Percentiles rank a stretch among this genome's conserved stretches.
Evolutionary conservation across 2,329 filamentous ascomycete species (phyloP).

Genomic region (Botryotinia globosa): DNA sequence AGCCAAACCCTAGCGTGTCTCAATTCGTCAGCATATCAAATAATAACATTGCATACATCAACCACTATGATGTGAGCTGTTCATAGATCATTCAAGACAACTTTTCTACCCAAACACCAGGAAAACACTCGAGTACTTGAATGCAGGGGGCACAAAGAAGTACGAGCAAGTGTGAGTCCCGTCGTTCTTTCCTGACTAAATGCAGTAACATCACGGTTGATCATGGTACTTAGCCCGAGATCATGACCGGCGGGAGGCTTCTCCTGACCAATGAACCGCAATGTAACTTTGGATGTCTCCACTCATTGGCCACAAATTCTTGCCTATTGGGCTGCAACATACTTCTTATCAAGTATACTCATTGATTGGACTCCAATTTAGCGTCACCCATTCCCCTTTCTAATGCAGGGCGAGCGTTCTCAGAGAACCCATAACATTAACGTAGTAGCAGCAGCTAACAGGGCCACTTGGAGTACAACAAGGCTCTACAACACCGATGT

Average conservation of each 20-base stretch:
- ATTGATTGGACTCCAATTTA: not conserved
- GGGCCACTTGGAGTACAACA: not conserved
- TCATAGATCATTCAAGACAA: not conserved
- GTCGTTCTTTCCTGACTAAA: not conserved
- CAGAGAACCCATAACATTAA: not conserved
- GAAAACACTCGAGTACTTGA: not conserved
- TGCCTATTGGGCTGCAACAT: not conserved
- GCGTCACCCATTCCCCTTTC: not conserved
- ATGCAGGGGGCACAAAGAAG: not conserved
- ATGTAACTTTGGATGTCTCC: not conserved
- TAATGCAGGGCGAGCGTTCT: not conserved
- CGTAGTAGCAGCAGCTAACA: not conserved
- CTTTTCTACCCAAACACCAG: not conserved
- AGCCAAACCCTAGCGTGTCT: not conserved
- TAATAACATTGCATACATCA: not conserved
- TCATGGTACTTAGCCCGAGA: not conserved
- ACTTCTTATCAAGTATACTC: not conserved
- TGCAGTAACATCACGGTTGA: not conserved
- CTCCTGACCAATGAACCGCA: not conserved
- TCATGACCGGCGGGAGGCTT: not conserved
- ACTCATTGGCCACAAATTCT: not conserved
- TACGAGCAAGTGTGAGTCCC: conserved; percentile 10
- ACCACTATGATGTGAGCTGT: not conserved
- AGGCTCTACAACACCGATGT: not conserved
- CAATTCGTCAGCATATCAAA: not conserved